Base-by-base conservation (phyloP, 345 rosid species). In the Carallia brachiata region DNA sequence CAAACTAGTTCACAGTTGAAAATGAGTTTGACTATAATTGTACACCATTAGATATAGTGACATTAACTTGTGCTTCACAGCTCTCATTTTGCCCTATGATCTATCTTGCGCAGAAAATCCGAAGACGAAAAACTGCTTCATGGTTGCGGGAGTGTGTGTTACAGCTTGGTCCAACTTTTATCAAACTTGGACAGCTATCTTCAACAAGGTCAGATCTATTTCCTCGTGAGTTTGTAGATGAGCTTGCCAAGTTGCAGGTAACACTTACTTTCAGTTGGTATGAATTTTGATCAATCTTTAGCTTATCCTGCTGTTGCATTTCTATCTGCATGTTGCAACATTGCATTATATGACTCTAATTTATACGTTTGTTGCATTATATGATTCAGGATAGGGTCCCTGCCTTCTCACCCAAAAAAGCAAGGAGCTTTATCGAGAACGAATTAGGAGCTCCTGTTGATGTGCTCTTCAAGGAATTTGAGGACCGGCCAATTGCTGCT, bases 201-300 rank as follows among this genome's bases (percentile, higher is more conserved):
- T 94, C 98, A 0, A 94, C 98, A 34, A 87, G 98, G 70, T 94
- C 98, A 4, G 98, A 94, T 71, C 77, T 94, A 60, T 91, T 94
- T 78, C 96, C 98, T 1, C 88, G 82, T 2, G 97, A 94, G 76
- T 91, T 88, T 70, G 97, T 91, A 54, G 96, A 94, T 68, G 98
- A 94, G 84, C 97, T 94, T 72, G 87, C 98, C 77, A 94, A 94
- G 87, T 82, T 94, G 78, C 98, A 94, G 97, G 98, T 89, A 83
- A 61, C 37, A 66, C 30, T 63, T 61, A 58, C 63, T 70, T 47
- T 61, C 48, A 48, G 40, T 66, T 54, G 53, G 0, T 54, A 52
- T 48, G 9, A 40, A 27, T 68, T 55, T 64, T 57, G 59, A 27
- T 66, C 55, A 47, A 6, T 23, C 27, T 5, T 48, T 6, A 36